Evolutionary conservation across 2,329 filamentous ascomycete species (phyloP).

Genomic region (Fusarium sarcochroum): DNA sequence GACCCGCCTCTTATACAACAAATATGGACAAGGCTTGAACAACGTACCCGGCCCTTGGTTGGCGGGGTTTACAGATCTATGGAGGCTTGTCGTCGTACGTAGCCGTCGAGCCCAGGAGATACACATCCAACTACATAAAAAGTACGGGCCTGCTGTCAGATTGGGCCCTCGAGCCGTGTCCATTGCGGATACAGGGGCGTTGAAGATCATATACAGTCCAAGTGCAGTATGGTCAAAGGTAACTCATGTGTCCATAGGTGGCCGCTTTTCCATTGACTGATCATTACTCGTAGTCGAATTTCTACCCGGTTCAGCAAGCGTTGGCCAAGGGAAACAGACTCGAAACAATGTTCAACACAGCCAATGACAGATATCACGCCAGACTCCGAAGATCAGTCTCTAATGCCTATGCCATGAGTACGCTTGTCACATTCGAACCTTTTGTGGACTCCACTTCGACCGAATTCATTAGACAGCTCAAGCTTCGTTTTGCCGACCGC

Average conservation of each 20-base stretch:
- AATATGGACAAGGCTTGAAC: constrained; percentile 25
- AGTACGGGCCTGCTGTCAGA: constrained; percentile 24
- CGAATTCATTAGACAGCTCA: constrained; percentile 32
- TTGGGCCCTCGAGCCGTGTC: constrained; percentile 20
- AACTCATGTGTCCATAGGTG: not conserved
- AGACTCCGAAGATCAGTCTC: constrained; percentile 57
- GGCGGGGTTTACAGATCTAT: constrained; percentile 25
- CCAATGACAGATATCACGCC: constrained; percentile 58
- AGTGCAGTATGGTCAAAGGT: constrained; percentile 20
- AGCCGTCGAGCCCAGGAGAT: constrained; percentile 27
- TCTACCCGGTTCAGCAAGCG: constrained; percentile 50
- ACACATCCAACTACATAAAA: constrained; percentile 25
- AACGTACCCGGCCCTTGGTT: constrained; percentile 19
- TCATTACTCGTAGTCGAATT: constrained; percentile 31
- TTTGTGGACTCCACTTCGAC: constrained; percentile 53
- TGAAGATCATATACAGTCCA: constrained; percentile 23
- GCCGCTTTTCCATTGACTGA: not conserved
- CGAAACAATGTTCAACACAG: constrained; percentile 54
- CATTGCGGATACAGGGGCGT: constrained; percentile 8
- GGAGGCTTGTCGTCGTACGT: constrained; percentile 23
- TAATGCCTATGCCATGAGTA: constrained; percentile 58
- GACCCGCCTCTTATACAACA: constrained; percentile 13
- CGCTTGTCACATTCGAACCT: constrained; percentile 56
- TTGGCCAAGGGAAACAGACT: constrained; percentile 48
- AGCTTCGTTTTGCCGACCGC: constrained; percentile 9